Evolutionary conservation across 202 grass and related monocot species (phyloP).

Genomic region (Hordeum pubiflorum): DNA sequence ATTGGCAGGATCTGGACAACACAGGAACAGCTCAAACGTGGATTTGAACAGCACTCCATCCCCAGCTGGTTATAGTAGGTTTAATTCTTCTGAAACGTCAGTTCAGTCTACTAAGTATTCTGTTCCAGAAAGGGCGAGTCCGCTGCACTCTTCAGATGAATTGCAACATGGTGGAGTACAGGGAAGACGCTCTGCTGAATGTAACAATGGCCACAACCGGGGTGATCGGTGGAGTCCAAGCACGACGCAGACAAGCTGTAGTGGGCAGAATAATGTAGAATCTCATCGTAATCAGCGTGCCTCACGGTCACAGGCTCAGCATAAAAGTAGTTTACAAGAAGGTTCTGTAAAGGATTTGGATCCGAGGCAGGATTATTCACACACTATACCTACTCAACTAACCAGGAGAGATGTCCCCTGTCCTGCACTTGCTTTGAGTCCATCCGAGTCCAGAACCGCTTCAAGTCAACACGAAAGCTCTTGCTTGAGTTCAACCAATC

Average conservation of each 20-base stretch:
- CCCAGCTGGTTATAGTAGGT: constrained; percentile 30
- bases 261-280: constrained; percentile 28
- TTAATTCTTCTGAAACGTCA: constrained; percentile 34
- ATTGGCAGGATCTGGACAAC: constrained; percentile 17
- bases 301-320: constrained; percentile 25
- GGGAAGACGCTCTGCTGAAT: constrained; percentile 38
- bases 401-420: constrained; percentile 30
- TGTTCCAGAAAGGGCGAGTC: background rate
- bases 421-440: constrained; percentile 37
- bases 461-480: constrained; percentile 47
- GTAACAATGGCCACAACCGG: constrained; percentile 29
- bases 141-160: background rate
- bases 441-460: constrained; percentile 44
- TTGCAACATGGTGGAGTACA: constrained; percentile 35
- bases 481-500: constrained; percentile 47
- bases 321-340: constrained; percentile 35
- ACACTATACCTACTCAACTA: constrained; percentile 29
- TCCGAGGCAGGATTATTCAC: constrained; percentile 18
- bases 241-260: constrained; percentile 14
- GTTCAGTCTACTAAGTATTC: constrained; percentile 27
- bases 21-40: constrained; percentile 18
- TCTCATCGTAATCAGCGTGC: constrained; percentile 32
- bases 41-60: constrained; percentile 35
- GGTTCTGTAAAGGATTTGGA: constrained; percentile 33
- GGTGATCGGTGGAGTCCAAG: constrained; percentile 32